phyloP scores from a whole-genome alignment of 2,329 filamentous ascomycete species.

The Xylariales sp. region DNA sequence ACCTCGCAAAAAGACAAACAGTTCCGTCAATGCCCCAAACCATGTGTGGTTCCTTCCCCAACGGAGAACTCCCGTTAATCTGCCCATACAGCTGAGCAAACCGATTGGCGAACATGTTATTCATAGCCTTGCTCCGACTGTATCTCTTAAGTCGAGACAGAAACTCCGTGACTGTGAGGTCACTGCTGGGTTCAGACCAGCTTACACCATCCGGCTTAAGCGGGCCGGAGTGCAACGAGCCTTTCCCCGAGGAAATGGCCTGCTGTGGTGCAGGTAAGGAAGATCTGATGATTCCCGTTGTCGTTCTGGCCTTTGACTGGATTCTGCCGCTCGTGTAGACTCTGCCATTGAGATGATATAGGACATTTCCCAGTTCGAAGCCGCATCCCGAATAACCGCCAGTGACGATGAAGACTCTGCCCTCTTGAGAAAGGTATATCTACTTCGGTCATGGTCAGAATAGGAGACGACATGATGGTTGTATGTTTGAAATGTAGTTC shows the following conservation, averaged over 20 bases:
- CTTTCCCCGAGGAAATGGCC: background rate
- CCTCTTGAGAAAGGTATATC: background rate
- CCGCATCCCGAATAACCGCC: background rate
- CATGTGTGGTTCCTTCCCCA: background rate
- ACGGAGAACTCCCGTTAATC: background rate
- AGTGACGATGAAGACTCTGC: background rate
- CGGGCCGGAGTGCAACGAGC: background rate
- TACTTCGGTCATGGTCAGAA: background rate
- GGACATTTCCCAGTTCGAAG: background rate
- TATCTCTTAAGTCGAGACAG: background rate
- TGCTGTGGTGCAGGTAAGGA: background rate
- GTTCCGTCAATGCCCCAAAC: background rate
- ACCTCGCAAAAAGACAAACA: background rate
- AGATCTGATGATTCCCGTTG: background rate
- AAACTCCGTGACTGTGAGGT: background rate
- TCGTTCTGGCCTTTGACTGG: background rate
- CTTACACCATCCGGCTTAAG: background rate
- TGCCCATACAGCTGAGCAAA: background rate
- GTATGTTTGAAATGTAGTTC: no score
- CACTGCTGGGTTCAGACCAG: background rate
- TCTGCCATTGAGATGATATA: background rate
- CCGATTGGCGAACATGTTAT: background rate
- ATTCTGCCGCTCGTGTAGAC: background rate
- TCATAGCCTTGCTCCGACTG: background rate
- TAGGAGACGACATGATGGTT: background rate